phyloP scores from a whole-genome alignment of 2,329 filamentous ascomycete species.

The Botryotinia narcissicola region DNA sequence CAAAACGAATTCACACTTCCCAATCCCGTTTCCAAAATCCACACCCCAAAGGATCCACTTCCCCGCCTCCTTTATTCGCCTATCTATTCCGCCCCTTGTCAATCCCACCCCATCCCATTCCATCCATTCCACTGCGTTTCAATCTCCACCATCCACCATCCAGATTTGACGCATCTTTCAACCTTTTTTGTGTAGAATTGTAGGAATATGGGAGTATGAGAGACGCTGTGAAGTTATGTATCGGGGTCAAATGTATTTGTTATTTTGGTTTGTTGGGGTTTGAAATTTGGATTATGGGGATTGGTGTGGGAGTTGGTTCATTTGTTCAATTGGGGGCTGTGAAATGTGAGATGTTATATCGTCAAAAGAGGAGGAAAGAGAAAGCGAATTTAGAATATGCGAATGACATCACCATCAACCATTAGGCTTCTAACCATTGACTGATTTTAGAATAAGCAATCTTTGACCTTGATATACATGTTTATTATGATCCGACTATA shows the following conservation, averaged over 20 bases:
- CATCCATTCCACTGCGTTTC: neutral
- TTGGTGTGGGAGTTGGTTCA: neutral
- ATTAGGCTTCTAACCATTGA: neutral
- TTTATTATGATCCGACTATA: neutral
- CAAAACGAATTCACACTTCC: too few species aligned
- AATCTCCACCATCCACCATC: neutral
- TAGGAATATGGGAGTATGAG: neutral
- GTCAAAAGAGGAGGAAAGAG: neutral
- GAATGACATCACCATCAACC: neutral
- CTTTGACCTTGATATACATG: neutral
- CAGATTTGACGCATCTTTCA: fast-evolving
- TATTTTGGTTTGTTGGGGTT: neutral
- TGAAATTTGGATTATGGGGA: neutral
- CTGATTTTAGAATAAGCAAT: neutral
- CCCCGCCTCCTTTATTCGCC: neutral
- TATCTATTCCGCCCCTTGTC: neutral
- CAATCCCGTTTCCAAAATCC: too few species aligned
- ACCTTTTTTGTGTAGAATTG: neutral
- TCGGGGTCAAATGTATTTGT: neutral
- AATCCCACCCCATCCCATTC: neutral
- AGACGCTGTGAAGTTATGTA: neutral
- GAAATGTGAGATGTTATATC: too few species aligned
- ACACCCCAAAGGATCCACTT: neutral
- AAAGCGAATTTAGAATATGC: neutral
- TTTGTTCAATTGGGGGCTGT: too few species aligned